Evolutionary conservation across 2,329 filamentous ascomycete genomes (phyloP), one percentile per base, ranked within the genome.

Genomic region (Aspergillus jensenii): DNA sequence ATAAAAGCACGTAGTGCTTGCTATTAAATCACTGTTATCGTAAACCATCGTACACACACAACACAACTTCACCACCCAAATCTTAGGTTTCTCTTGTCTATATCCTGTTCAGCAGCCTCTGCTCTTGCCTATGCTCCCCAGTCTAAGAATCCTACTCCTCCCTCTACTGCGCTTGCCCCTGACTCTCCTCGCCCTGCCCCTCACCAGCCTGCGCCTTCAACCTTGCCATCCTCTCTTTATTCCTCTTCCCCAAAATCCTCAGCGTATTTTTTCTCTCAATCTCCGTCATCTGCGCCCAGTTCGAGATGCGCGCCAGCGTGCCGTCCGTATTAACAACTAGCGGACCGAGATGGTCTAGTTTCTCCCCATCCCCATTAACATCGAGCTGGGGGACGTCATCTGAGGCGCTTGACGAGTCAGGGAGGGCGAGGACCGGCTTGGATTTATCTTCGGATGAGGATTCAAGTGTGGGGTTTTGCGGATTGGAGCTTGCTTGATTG

Each of bases 351-450:
- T 85, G 81, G 68, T 90, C 87, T 8, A 92, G 81, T 50, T 81
- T 84, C 44, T 89, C 79, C 9, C 69, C 68, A 27, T 67, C 69
- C 7, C 66, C 61, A 43, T 69, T 68, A 27, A 84, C 75, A 70
- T 98, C 93, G 69, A 95, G 90, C 81, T 93, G 92, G 87, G 89
- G 96, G 79, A 95, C 91, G 46, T 73, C 91, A 88, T 67, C 21
- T 27, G 27, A 37, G 5, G 89, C 89, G 67, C 91, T 84, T 74
- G 92, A 89, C 63, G 83, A 87, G 7, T 89, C 89, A 23, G 90
- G 90, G 0, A 88, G 65, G 21, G 90, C 93, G 59, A 92, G 88
- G 35, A 88, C 88, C 71, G 64, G 60, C 2, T 59, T 61, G 31
- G 15, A 52, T 23, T 45, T 56, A 55, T 9, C 23, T n/a, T 33